Base-by-base conservation (phyloP, 2,329 filamentous ascomycete species). In the Hymenoscyphus scutula region DNA sequence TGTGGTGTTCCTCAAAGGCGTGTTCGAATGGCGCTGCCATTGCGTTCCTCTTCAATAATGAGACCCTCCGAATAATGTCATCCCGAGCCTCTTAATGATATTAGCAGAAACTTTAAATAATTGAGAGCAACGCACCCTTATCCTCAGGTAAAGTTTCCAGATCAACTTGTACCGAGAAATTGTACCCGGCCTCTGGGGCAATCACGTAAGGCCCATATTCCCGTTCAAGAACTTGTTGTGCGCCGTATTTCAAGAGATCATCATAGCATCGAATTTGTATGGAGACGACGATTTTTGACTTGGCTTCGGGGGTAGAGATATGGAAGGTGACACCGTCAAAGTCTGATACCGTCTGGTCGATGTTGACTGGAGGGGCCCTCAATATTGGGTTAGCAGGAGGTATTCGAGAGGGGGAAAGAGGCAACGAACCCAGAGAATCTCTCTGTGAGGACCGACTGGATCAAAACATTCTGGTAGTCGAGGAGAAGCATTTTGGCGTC, bases 301-400 rank as follows among this genome's bases (percentile, higher is more conserved):
- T 98, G 66, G 87, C 82, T 77, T 97, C 92, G 63, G 94, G 95
- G 1, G 95, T 99, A 41, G 94, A 98, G 74, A 99, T 93, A 78
- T 99, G 95, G 80, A 98, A 99, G 70, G 91, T 96, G 71, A 98
- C 95, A 75, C 94, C 94, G 79, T 99, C 96, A 75, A 99, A 99
- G 80, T 99, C 95, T 76, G 94, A 98, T 67, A 97, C 92, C 67
- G 96, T 92, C 81, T 99, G 95, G 79, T 99, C 96, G 77, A 99
- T 97, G 71, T 91, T 92, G 64, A 87, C 85, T 63, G 92, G 92
- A 70, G 91, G 81, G 76, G 90, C 90, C 79, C 94, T 97, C 32
- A 34, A 74, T 68, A 65, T 64, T n/a, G 56, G 53, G 62, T 65
- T 62, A 68, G 66, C 58, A 64, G 65, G 72, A 77, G 68, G 37